phyloP scores from a whole-genome alignment of 2,329 filamentous ascomycete species.

The Leptodontidium sp. region DNA sequence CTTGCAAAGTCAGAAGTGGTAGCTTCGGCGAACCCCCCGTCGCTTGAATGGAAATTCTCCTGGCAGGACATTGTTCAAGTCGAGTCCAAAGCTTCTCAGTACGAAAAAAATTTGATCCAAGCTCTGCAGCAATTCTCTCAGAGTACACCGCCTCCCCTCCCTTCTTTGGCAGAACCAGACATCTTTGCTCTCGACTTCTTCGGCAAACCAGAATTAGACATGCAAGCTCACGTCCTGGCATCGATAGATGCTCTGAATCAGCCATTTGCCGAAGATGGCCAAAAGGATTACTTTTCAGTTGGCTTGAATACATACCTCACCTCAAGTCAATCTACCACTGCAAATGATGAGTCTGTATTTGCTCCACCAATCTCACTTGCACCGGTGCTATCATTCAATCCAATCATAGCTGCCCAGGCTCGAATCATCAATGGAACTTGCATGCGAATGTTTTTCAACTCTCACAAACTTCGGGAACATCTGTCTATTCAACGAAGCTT shows the following conservation, averaged over 20 bases:
- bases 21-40: conserved; percentile 59
- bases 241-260: conserved; percentile 59
- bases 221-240: conserved; percentile 57
- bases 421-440: conserved; percentile 80
- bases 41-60: conserved; percentile 72
- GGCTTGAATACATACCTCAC: conserved; percentile 39
- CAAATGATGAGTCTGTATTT: conserved; percentile 38
- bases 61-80: conserved; percentile 74
- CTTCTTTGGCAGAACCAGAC: neutral
- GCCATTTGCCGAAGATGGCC: conserved; percentile 43
- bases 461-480: conserved; percentile 76
- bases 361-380: conserved; percentile 54
- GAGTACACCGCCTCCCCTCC: neutral
- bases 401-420: conserved; percentile 77
- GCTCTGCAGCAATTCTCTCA: conserved; percentile 45
- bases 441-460: conserved; percentile 77
- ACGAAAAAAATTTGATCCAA: conserved; percentile 54
- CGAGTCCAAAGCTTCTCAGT: conserved; percentile 65
- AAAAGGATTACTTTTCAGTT: conserved; percentile 38
- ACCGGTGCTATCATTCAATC: conserved; percentile 78
- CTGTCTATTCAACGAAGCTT: conserved; percentile 80
- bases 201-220: conserved; percentile 55
- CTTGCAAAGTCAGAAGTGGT: conserved; percentile 63
- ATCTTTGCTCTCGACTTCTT: conserved; percentile 52
- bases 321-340: conserved; percentile 11